These are phyloP conservation scores for Cyberlindnera nakhonratchasimensis DNA, from an alignment of 805 yeast species.

Conservation along the genomic window DNA sequence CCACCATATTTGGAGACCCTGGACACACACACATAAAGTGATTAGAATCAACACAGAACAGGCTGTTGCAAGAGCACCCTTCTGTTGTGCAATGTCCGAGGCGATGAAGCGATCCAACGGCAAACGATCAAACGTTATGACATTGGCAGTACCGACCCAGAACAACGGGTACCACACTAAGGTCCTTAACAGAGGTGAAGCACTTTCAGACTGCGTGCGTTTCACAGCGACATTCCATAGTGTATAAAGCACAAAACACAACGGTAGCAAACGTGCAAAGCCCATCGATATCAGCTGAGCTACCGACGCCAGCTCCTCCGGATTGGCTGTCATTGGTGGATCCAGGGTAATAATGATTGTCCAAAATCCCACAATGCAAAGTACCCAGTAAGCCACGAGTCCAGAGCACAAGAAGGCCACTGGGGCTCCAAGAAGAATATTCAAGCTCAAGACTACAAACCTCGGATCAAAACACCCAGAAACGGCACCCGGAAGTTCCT, in stretches of 20 bases:
- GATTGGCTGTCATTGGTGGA: slow-evolving; percentile 66
- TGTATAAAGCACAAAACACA: slow-evolving; percentile 65
- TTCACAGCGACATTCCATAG: slow-evolving; percentile 58
- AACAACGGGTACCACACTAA: slow-evolving; percentile 70
- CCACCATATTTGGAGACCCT: slow-evolving; percentile 77
- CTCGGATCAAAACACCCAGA: slow-evolving; percentile 72
- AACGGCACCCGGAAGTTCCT: slow-evolving; percentile 34
- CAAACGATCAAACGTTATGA: slow-evolving; percentile 80
- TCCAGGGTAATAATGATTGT: slow-evolving; percentile 71
- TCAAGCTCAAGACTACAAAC: slow-evolving; percentile 48
- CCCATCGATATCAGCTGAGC: slow-evolving; percentile 68
- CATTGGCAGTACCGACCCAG: slow-evolving; percentile 83
- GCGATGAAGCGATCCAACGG: slow-evolving; percentile 83
- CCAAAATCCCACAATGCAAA: slow-evolving; percentile 74
- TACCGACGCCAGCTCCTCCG: slow-evolving; percentile 47
- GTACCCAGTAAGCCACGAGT: slow-evolving; percentile 56
- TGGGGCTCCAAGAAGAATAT: slow-evolving; percentile 60
- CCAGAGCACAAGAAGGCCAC: slow-evolving; percentile 49
- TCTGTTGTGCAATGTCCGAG: slow-evolving; percentile 65
- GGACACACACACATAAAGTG: slow-evolving; percentile 56
- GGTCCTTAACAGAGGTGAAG: slow-evolving; percentile 37
- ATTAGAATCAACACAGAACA: slow-evolving; percentile 46
- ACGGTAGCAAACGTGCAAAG: slow-evolving; percentile 70
- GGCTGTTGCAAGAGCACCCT: slow-evolving; percentile 73
- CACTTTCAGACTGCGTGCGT: slow-evolving; percentile 45